Base-by-base conservation (phyloP, 768 basidiomycete genomes). In the Leccinum imitatum region DNA sequence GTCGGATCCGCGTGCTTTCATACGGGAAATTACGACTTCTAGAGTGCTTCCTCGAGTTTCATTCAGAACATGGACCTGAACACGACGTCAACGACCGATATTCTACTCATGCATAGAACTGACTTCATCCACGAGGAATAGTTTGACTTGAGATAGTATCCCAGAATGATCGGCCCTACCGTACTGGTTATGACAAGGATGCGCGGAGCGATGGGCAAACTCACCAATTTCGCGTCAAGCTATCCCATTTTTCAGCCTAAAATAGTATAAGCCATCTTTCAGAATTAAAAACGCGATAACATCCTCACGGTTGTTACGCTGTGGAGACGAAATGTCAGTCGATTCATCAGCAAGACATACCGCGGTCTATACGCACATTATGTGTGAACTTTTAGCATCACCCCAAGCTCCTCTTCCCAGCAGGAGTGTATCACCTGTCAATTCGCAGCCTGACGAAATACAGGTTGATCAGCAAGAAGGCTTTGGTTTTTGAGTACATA, bases 221-320 rank as follows among this genome's bases (percentile, higher is more conserved):
- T 87, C 87, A 91, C 93, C 90, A 95, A 66, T 86, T 90, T 48
- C 96, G 81, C 6, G 95, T 98, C 58, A 99, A 75, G 53, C 91
- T 90, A 65, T 98, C 96, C 90, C 93, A 95, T 75, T 99, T 99
- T 75, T 99, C 96, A 2, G 91, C 92, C 90, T 94, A 65, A 52
- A 23, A 59, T 54, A 23, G 53, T 19, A 39, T 62, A 56, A 55
- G 56, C 4, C 19, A 37, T 50, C 19, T 8, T 11, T 52, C 35
- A 25, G 41, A 37, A 25, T 51, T n/a, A 55, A 19, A 30, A 39
- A 30, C 5, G 14, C 6, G 15, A 41, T 15, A 7, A 23, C 25
- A 53, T 4, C 52, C 78, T 75, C 69, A 91, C 92, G 52, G 93
- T 95, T 21, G 92, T 91, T 51, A 95, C 83, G 58, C 89, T 91